These are phyloP conservation scores for Fomitopsis pulvina DNA, from an alignment of 768 basidiomycete genomes.

Conservation along the genomic window DNA sequence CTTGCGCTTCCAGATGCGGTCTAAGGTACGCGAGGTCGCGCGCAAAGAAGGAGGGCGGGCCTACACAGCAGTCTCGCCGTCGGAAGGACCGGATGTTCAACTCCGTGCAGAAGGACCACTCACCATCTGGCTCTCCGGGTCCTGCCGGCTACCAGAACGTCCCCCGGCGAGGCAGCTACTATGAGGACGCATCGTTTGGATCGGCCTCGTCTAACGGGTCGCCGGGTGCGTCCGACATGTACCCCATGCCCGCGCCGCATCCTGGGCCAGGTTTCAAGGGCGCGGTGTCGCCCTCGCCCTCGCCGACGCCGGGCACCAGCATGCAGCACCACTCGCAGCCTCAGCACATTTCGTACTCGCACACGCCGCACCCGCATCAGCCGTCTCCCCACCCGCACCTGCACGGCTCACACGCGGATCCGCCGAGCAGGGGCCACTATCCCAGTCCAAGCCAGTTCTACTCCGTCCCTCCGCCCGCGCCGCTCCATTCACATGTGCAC, in stretches of 20 bases:
- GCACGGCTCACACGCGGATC: conserved; percentile 18
- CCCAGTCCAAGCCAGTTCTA: conserved; percentile 14
- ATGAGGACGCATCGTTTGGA: conserved; percentile 35
- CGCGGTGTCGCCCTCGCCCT: conserved; percentile 39
- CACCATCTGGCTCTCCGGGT: conserved; percentile 27
- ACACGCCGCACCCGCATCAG: conserved; percentile 17
- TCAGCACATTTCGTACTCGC: conserved; percentile 50
- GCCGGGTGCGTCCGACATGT: conserved; percentile 52
- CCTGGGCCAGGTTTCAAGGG: conserved; percentile 35
- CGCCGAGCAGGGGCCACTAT: conserved; percentile 7
- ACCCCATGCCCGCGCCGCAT: conserved; percentile 24
- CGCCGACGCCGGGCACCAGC: conserved; percentile 59
- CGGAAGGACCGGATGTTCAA: conserved; percentile 53
- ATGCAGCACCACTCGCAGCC: conserved; percentile 30
- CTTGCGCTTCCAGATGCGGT: conserved; percentile 53
- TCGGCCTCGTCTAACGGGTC: conserved; percentile 45
- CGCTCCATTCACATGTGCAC: conserved; percentile 4
- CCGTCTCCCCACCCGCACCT: conserved; percentile 23
- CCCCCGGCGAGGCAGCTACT: conserved; percentile 40
- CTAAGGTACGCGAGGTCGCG: conserved; percentile 81
- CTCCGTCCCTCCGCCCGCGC: conserved; percentile 15
- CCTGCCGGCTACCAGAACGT: conserved; percentile 39
- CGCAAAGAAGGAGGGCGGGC: conserved; percentile 79
- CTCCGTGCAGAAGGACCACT: conserved; percentile 21
- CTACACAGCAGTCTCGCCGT: conserved; percentile 42